These are phyloP conservation scores for Beauveria asiatica DNA, from an alignment of 2,329 filamentous ascomycete genomes.

Conservation along the genomic window DNA sequence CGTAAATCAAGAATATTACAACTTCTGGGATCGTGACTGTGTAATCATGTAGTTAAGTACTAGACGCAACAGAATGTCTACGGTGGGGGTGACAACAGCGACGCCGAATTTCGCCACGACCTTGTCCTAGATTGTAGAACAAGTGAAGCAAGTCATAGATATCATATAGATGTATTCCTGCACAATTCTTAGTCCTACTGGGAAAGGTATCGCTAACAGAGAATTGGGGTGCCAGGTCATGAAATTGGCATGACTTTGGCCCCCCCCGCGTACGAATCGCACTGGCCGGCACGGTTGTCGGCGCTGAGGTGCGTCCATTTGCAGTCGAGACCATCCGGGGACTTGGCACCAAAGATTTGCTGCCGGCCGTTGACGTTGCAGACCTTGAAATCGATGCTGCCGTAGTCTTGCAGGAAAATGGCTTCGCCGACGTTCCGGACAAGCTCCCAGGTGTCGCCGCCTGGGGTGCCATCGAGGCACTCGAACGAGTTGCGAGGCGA, in stretches of 20 bases:
- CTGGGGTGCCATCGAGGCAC: constrained; percentile 25
- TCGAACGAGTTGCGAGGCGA: constrained; percentile 18
- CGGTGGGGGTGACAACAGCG: too few species aligned
- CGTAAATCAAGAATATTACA: not conserved
- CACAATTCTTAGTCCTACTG: too few species aligned
- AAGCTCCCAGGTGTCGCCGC: constrained; percentile 14
- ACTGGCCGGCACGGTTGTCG: not conserved
- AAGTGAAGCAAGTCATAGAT: too few species aligned
- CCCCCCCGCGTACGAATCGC: not conserved
- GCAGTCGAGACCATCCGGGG: not conserved
- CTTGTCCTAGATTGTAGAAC: too few species aligned
- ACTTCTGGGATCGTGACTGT: not conserved
- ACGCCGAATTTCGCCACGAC: too few species aligned
- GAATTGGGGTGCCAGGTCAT: too few species aligned
- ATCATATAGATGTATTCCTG: too few species aligned
- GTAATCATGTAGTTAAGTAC: not conserved
- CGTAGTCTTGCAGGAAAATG: not conserved
- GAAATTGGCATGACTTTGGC: too few species aligned
- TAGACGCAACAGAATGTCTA: too few species aligned
- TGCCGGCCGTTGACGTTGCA: not conserved
- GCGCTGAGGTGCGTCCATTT: not conserved
- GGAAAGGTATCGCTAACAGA: too few species aligned
- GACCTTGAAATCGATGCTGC: not conserved
- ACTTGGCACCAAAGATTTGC: not conserved
- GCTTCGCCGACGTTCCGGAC: not conserved